These are phyloP conservation scores for Ogataea thermomethanolica DNA, from an alignment of 805 yeast species.

Conservation along the genomic window DNA sequence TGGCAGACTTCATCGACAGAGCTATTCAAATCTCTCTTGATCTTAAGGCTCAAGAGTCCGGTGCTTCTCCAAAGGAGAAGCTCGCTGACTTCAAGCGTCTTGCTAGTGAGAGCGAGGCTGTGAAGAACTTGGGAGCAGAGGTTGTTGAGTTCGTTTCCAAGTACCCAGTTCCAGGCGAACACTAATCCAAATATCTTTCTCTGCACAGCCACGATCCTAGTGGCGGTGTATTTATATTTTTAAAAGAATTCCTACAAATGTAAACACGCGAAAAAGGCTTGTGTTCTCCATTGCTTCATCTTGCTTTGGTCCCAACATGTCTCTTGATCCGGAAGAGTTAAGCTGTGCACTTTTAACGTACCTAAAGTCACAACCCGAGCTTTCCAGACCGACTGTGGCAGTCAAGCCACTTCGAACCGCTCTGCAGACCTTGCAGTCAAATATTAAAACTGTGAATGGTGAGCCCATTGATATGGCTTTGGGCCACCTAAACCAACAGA, in stretches of 20 bases:
- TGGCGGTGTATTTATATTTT: constrained; percentile 9
- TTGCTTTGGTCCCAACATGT: neutral
- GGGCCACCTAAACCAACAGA: constrained; percentile 8
- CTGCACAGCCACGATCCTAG: neutral
- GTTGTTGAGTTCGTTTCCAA: constrained; percentile 68
- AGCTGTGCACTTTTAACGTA: constrained; percentile 7
- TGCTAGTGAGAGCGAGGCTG: constrained; percentile 61
- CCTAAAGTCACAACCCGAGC: constrained; percentile 3
- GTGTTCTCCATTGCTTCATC: constrained; percentile 1
- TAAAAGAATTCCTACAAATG: neutral
- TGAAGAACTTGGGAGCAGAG: constrained; percentile 58
- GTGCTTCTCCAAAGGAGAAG: constrained; percentile 53
- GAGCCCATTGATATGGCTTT: constrained; percentile 12
- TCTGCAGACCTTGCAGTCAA: constrained; percentile 9
- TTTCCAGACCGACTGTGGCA: neutral
- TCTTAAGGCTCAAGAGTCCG: constrained; percentile 57
- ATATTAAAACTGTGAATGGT: neutral
- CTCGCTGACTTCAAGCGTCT: constrained; percentile 67
- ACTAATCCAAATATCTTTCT: constrained; percentile 21
- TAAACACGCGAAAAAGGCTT: neutral
- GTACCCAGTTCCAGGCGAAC: constrained; percentile 88
- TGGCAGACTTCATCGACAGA: constrained; percentile 72
- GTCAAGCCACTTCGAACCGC: constrained; percentile 2
- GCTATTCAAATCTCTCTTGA: constrained; percentile 70
- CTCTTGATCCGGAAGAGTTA: constrained; percentile 8